Evolutionary conservation across 75 land plant genomes (phyloP).

Genomic region (Cryptomeria japonica): DNA sequence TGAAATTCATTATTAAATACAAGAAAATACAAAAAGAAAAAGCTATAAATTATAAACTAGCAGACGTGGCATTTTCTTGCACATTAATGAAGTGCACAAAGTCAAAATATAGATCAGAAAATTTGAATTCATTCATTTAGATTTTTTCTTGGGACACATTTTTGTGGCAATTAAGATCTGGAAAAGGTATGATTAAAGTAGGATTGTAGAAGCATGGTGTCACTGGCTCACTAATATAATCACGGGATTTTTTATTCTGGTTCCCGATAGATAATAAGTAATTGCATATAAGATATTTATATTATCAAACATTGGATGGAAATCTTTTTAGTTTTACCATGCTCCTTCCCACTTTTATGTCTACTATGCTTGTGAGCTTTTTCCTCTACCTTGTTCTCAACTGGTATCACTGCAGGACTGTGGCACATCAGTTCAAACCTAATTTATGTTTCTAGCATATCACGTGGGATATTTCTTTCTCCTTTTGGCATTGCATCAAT

Average conservation of each 20-base stretch:
- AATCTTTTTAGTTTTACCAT: not conserved
- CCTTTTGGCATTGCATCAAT: not conserved
- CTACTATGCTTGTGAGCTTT: not conserved
- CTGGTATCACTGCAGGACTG: not conserved
- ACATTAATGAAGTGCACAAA: not conserved
- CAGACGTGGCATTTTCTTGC: not conserved
- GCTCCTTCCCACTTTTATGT: not conserved
- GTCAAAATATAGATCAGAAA: not conserved
- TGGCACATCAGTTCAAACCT: not conserved
- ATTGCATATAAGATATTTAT: not conserved
- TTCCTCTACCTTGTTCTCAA: not conserved
- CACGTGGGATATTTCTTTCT: not conserved
- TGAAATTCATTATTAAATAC: not conserved
- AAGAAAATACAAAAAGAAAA: not conserved
- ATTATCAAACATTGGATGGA: not conserved
- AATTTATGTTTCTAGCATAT: conserved; percentile 2
- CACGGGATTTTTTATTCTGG: not conserved
- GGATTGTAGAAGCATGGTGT: too few species aligned
- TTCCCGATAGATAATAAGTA: not conserved
- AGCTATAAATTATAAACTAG: not conserved
- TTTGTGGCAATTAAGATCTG: too few species aligned
- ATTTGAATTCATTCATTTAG: too few species aligned
- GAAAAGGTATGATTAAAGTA: too few species aligned
- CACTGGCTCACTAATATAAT: too few species aligned
- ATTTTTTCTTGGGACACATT: too few species aligned